phyloP scores from a whole-genome alignment of 2,329 filamentous ascomycete species.

The Ascochyta fabae region DNA sequence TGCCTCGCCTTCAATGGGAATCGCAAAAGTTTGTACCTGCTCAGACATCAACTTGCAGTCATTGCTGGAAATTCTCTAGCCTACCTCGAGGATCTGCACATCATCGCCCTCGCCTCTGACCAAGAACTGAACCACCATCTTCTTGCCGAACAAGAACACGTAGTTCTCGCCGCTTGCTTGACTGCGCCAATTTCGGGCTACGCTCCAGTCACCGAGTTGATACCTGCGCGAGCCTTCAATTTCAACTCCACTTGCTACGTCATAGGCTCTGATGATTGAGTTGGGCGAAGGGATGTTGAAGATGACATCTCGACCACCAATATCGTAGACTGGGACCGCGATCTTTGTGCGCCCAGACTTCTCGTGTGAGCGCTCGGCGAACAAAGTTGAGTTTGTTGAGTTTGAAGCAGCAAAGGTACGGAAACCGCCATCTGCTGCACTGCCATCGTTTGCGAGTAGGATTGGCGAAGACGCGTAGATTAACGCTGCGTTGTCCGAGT shows the following conservation, averaged over 20 bases:
- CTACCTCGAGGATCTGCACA: slow-evolving; percentile 36
- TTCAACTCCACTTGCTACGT: slow-evolving; percentile 23
- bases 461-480: slow-evolving; percentile 29
- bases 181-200: slow-evolving; percentile 38
- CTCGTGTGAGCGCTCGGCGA: slow-evolving; percentile 24
- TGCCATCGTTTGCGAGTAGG: slow-evolving; percentile 37
- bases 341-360: slow-evolving; percentile 40
- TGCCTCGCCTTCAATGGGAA: slow-evolving; percentile 37
- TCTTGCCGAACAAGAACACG: slow-evolving; percentile 41
- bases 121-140: slow-evolving; percentile 37
- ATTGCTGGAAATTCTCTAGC: background rate
- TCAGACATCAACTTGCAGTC: slow-evolving; percentile 1
- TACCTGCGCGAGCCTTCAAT: slow-evolving; percentile 31
- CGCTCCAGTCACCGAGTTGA: slow-evolving; percentile 40
- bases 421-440: slow-evolving; percentile 39
- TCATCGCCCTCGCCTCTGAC: slow-evolving; percentile 18
- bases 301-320: slow-evolving; percentile 33
- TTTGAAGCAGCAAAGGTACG: slow-evolving; percentile 24
- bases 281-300: slow-evolving; percentile 40
- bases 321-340: slow-evolving; percentile 30
- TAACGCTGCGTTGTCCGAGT: slow-evolving; percentile 39
- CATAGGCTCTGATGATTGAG: slow-evolving; percentile 35
- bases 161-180: slow-evolving; percentile 34
- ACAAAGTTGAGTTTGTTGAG: slow-evolving; percentile 15
- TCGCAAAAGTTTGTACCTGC: slow-evolving; percentile 38